Evolutionary conservation across 495 filamentous ascomycete species (phyloP), one percentile per base, ranked within the genome.

Genomic region (Penicillium mononematosum): DNA sequence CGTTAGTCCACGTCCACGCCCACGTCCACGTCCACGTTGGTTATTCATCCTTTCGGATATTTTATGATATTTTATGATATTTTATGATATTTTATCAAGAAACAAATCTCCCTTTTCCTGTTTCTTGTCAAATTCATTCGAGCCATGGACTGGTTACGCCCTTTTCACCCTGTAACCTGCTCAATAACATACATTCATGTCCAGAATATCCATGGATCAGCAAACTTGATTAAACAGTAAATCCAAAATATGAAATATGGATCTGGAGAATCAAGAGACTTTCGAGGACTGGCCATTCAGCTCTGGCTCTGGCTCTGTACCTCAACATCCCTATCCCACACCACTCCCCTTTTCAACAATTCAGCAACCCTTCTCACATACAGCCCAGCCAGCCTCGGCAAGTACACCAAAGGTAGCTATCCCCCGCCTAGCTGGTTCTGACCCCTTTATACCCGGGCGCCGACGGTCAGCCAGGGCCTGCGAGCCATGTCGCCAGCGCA

Each of bases 401-500:
- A 46, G 20, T 4, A 39, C 17, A 4, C 29, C 58, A 3, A 76
- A 76, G 47, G 67, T 76, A 27, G 61, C 73, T 0, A 76, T 76
- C 19, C 73, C 73, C 3, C 69, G 73, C 4, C 32, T 65, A 11
- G 45, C 65, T 0, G 25, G 43, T 0, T 14, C 56, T 4, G 59
- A 27, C 4, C 38, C 45, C 0, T 29, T 53, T 0, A 49, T 43
- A 7, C 60, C 62, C 7, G 56, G 44, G 19, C 70, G 68, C 24
- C 70, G 65, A 12, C 74, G 79, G n/a, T 75, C 78, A 7, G 67
- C 70, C 1, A 74, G 78, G 31, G 88, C 88, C 17, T 91, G 88
- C 63, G 88, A 88, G 78, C 82, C 87, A 22, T 91, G 88, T 71
- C 76, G 88, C 31, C 82, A 85, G 60, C 78, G 88, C 42, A 86